Evolutionary conservation across 352 stramenopile species (phyloP), one percentile per base, ranked within the genome.

Genomic region (Globisporangium nagaii): DNA sequence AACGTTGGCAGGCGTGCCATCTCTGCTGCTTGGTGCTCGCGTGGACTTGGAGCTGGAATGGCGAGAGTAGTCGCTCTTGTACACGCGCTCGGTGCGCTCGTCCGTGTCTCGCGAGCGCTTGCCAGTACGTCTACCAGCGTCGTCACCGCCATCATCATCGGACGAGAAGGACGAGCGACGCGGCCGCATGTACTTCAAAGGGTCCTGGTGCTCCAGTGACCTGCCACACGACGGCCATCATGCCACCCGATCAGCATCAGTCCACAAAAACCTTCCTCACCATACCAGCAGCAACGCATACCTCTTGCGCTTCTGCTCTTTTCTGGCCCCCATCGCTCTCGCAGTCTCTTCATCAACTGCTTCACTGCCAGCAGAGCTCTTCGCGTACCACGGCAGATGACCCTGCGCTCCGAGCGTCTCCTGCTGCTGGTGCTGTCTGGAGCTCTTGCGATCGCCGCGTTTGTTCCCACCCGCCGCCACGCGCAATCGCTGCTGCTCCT

Each of bases 321-420:
- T 60, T 27, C 46, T 62, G 24, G 20, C 19, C 8, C 13, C 17
- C 4, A 17, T 19, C 4, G 34, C 66, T n/a, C 35, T 51, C 37
- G 47, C 13, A 4, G 56, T 56, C 30, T 46, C 50, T 12, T 9
- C 42, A 10, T 67, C 48, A 49, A 43, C 46, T 22, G 32, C 40
- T 1, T 27, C 44, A 27, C 44, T 22, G 9, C 22, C 35, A 12
- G 10, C 28, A 20, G 13, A 8, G 10, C 34, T 35, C 48, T 68
- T 43, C 2, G 73, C 70, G 32, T 84, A 84, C 73, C 73, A 84
- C 6, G 73, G 73, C 24, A 79, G 13, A 17, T 41, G 37, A 17
- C 60, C 63, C 8, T 77, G 61, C 35, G 41, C 44, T 17, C 30
- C 65, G 13, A 84, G 41, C 28, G 73, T 81, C 11, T 80, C 70